Conservation (phyloP, 768 basidiomycete genomes). For the Lepiota brunneoincarnata region DNA sequence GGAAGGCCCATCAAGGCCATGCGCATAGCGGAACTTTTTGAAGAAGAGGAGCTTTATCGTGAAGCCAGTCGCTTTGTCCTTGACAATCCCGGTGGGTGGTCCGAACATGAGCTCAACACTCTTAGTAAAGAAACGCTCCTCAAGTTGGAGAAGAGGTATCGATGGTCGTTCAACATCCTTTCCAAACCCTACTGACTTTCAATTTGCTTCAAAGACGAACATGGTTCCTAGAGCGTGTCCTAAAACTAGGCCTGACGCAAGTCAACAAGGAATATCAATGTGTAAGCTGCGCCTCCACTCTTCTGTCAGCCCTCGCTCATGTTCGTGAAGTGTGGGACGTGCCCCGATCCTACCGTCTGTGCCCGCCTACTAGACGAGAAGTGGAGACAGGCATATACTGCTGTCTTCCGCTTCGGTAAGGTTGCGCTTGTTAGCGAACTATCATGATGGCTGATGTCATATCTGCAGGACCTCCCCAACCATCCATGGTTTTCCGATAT, state of each 20-base stretch:
- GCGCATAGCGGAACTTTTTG: conserved; percentile 87
- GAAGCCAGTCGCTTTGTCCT: conserved; percentile 91
- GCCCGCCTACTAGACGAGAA: conserved; percentile 89
- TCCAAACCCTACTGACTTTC: not conserved
- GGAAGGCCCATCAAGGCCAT: conserved; percentile 92
- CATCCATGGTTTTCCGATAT: conserved; percentile 91
- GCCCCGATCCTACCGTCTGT: conserved; percentile 76
- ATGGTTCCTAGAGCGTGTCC: conserved; percentile 93
- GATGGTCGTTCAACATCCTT: conserved; percentile 12
- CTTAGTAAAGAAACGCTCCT: conserved; percentile 80
- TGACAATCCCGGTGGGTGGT: conserved; percentile 88
- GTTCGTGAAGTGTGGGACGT: conserved; percentile 65
- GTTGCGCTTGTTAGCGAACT: not conserved
- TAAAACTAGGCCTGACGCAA: conserved; percentile 84
- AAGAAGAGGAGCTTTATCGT: conserved; percentile 86
- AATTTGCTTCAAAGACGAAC: conserved; percentile 53
- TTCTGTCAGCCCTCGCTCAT: not conserved
- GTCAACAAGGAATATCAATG: conserved; percentile 96
- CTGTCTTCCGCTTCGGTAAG: conserved; percentile 83
- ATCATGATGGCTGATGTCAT: conserved; percentile 1
- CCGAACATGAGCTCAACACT: conserved; percentile 76
- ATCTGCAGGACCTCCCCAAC: conserved; percentile 71
- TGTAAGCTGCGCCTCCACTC: conserved; percentile 40
- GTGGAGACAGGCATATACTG: conserved; percentile 86
- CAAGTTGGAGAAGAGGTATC: conserved; percentile 83